A percentile compares a stretch with the other conserved stretches of the same genome.
These are phyloP conservation scores for Monosporozyma solicola DNA, from an alignment of 805 yeast species.

Conservation along the genomic window DNA sequence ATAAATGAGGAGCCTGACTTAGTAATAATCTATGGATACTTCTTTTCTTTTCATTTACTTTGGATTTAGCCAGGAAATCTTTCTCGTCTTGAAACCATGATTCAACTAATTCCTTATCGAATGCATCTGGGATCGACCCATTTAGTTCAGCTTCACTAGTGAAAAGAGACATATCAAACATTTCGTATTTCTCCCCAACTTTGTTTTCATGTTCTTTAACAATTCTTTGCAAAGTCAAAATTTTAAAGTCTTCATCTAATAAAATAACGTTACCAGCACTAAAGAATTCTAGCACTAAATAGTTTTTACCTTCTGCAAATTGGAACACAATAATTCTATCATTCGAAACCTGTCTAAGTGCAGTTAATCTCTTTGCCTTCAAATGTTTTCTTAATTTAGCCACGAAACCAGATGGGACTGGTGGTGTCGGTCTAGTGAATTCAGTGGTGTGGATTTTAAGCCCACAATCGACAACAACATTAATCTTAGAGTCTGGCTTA, in stretches of 20 bases:
- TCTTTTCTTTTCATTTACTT: slow-evolving; percentile 25
- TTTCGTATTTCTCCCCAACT: slow-evolving; percentile 62
- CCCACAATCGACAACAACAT: slow-evolving; percentile 77
- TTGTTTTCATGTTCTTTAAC: slow-evolving; percentile 66
- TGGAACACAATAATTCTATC: slow-evolving; percentile 80
- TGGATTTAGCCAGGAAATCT: slow-evolving; percentile 7
- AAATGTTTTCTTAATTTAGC: slow-evolving; percentile 79
- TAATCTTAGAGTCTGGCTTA: slow-evolving; percentile 71
- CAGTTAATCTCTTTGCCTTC: slow-evolving; percentile 67
- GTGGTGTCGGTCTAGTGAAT: slow-evolving; percentile 72
- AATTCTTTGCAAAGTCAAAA: slow-evolving; percentile 65
- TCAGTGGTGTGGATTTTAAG: slow-evolving; percentile 70
- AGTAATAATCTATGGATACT: slow-evolving; percentile 66
- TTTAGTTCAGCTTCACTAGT: slow-evolving; percentile 8
- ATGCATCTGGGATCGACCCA: slow-evolving; percentile 7
- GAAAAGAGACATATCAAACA: slow-evolving; percentile 50
- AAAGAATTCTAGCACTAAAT: slow-evolving; percentile 81
- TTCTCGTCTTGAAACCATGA: slow-evolving; percentile 21
- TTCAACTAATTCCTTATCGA: slow-evolving; percentile 13
- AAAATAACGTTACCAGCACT: slow-evolving; percentile 89
- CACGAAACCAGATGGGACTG: slow-evolving; percentile 77
- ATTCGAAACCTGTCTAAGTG: slow-evolving; percentile 61
- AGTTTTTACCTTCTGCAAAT: slow-evolving; percentile 72
- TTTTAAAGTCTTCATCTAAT: slow-evolving; percentile 58
- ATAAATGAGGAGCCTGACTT: slow-evolving; percentile 59